Conservation (phyloP, 345 rosid genomes). For the Gynandropsis gynandra region DNA sequence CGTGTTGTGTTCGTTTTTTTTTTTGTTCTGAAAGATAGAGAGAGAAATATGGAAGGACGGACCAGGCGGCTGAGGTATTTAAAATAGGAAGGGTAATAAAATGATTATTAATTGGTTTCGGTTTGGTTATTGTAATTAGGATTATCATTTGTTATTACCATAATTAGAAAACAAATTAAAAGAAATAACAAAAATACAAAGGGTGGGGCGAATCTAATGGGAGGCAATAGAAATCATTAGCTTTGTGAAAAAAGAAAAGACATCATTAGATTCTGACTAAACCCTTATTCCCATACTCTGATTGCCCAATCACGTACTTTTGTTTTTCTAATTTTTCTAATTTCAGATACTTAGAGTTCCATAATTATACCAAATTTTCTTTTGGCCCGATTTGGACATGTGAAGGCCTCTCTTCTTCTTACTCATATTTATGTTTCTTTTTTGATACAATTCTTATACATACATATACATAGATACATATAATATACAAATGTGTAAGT, state of each 20-base stretch:
- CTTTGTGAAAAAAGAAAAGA: neutral
- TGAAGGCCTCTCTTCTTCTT: constrained; percentile 16
- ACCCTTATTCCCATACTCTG: too few species aligned
- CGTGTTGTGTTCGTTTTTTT: constrained; percentile 37
- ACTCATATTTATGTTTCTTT: too few species aligned
- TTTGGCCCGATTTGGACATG: constrained; percentile 24
- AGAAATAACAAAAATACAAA: constrained; percentile 11
- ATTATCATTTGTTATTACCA: constrained; percentile 24
- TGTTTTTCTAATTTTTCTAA: too few species aligned
- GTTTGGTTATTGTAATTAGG: constrained; percentile 2
- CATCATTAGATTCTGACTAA: constrained; percentile 19
- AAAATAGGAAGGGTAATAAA: constrained; percentile 30
- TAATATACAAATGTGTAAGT: neutral
- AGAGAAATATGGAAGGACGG: constrained; percentile 56
- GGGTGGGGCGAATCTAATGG: constrained; percentile 23
- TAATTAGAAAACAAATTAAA: constrained; percentile 20
- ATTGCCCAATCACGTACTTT: neutral
- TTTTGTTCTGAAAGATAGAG: constrained; percentile 33
- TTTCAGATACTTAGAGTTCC: too few species aligned
- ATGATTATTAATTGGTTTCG: neutral
- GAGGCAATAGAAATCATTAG: constrained; percentile 17
- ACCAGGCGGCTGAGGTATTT: constrained; percentile 73
- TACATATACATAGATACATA: constrained; percentile 7
- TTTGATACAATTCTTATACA: constrained; percentile 1
- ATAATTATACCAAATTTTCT: constrained; percentile 13